These are phyloP conservation scores for Oryza brachyantha DNA, from an alignment of 176 grass and related monocot genomes.

Conservation along the genomic window DNA sequence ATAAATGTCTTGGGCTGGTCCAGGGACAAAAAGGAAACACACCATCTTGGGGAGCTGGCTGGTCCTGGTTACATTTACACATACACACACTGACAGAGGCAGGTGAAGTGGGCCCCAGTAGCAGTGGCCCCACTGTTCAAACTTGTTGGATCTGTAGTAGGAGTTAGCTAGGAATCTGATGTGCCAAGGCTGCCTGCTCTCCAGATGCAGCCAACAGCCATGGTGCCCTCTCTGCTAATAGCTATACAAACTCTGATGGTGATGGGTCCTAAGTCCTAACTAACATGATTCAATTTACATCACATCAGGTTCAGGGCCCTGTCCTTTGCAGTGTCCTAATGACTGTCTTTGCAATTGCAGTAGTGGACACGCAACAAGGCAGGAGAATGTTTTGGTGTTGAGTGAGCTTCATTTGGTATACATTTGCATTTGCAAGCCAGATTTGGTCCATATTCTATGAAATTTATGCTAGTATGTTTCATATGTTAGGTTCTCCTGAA, in stretches of 20 bases:
- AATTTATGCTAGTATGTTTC: too few species aligned
- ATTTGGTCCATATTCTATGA: too few species aligned
- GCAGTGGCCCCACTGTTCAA: not conserved
- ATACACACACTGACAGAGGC: not conserved
- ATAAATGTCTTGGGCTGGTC: not conserved
- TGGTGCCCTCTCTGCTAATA: not conserved
- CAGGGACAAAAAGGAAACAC: conserved; percentile 23
- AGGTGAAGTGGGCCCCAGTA: not conserved
- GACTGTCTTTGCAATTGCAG: not conserved
- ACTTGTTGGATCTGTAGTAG: conserved; percentile 12
- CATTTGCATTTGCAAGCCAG: too few species aligned
- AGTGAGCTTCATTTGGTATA: too few species aligned
- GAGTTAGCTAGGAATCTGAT: not conserved
- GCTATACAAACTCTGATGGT: not conserved
- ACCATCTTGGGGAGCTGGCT: not conserved
- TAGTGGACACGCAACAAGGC: not conserved
- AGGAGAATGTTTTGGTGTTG: too few species aligned
- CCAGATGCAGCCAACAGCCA: not conserved
- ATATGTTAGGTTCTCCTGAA: too few species aligned
- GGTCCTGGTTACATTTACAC: not conserved
- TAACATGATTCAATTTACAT: not conserved
- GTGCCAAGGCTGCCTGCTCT: not conserved
- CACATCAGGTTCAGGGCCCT: not conserved
- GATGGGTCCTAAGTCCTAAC: not conserved
- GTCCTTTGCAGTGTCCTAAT: not conserved